These are phyloP conservation scores for Euphrasia arctica DNA, from an alignment of 305 asterid species.

Conservation along the genomic window DNA sequence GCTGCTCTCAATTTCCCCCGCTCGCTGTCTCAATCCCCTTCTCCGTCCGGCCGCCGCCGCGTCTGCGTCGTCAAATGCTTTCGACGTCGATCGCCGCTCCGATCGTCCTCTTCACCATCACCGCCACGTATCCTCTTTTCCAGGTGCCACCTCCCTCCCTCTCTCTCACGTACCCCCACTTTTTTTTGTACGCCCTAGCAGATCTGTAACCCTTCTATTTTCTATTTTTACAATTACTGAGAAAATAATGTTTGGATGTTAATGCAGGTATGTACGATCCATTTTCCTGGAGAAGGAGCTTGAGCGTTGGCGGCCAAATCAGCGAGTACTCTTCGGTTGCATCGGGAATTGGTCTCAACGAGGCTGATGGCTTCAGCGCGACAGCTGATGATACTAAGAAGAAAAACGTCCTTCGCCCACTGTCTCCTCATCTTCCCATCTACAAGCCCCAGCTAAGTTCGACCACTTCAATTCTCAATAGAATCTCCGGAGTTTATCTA, in stretches of 20 bases:
- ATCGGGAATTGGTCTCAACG: background rate
- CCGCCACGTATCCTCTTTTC: background rate
- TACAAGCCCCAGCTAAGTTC: constrained; percentile 47
- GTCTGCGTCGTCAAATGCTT: background rate
- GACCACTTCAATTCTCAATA: constrained; percentile 36
- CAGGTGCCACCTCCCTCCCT: background rate
- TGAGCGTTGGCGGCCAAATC: background rate
- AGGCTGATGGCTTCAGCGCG: background rate
- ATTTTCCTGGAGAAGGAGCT: background rate
- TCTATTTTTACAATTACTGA: background rate
- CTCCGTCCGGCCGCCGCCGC: constrained; percentile 12
- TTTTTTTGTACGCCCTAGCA: background rate
- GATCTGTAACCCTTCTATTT: background rate
- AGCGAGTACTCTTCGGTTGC: background rate
- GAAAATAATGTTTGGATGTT: background rate
- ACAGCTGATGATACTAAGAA: background rate
- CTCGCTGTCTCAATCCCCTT: constrained; percentile 5
- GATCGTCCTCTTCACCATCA: constrained; percentile 1
- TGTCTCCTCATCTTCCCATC: constrained; percentile 52
- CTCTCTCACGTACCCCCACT: background rate
- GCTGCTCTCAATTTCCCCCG: background rate
- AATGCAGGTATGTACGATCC: background rate
- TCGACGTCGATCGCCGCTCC: constrained; percentile 4
- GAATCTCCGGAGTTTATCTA: constrained; percentile 36
- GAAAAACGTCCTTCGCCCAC: constrained; percentile 34